Conservation (phyloP, 805 yeast species). For the Candida insectalens region DNA sequence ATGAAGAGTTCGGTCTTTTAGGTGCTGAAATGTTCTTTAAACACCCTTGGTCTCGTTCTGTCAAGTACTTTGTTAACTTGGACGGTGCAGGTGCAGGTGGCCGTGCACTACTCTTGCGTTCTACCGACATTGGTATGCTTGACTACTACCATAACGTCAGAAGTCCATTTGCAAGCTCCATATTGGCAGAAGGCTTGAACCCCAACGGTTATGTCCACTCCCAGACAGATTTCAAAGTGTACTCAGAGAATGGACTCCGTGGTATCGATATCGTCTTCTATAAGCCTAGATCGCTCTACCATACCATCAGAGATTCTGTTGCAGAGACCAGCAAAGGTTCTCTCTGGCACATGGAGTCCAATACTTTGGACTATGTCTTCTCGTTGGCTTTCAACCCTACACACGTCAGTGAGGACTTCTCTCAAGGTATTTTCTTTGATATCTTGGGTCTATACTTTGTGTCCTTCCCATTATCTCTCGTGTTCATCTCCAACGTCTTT, state of each 20-base stretch:
- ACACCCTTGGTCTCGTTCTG: constrained; percentile 62
- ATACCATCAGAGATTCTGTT: constrained; percentile 66
- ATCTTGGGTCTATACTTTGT: constrained; percentile 49
- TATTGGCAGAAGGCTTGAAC: constrained; percentile 80
- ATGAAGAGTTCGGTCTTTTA: constrained; percentile 79
- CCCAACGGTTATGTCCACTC: constrained; percentile 52
- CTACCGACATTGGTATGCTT: constrained; percentile 69
- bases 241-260: constrained; percentile 55
- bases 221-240: constrained; percentile 80
- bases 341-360: constrained; percentile 77
- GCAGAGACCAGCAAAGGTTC: constrained; percentile 55
- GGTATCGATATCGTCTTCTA: constrained; percentile 89
- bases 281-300: constrained; percentile 77
- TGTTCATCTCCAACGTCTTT: constrained; percentile 43
- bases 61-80: constrained; percentile 62
- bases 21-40: constrained; percentile 70
- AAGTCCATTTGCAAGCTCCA: constrained; percentile 68
- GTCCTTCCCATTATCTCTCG: constrained; percentile 36
- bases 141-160: constrained; percentile 45
- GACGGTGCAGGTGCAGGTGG: constrained; percentile 96
- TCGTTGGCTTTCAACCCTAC: constrained; percentile 32
- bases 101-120: constrained; percentile 70
- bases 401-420: constrained; percentile 18
- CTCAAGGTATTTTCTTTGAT: constrained; percentile 57
- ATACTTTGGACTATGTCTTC: constrained; percentile 49